Evolutionary conservation across 2,329 filamentous ascomycete genomes (phyloP), one percentile per base, ranked within the genome.

Genomic region (Atkinsonella texensis): DNA sequence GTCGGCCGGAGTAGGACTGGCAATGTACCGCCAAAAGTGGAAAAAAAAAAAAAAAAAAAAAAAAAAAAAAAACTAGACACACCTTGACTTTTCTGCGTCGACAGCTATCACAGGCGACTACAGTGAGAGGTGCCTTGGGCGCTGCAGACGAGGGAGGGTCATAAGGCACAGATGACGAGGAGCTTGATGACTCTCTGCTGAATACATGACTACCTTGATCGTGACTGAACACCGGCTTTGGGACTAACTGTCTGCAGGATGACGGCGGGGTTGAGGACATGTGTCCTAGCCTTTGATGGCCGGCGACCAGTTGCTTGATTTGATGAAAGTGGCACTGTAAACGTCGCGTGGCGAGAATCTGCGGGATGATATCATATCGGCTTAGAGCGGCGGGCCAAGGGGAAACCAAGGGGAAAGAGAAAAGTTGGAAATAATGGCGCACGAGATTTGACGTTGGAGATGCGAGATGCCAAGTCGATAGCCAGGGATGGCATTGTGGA

Each of bases 31-130:
- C 28, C 28, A 28, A 8, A 28, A 8, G 28, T 23, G 20, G 2
- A 4, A 23, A 23, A 23, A 23, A 23, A 23, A 23, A 15, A 33
- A 12, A 11, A 20, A 15, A 11, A n/a, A n/a, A 4, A 23, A 23
- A 23, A 23, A 23, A 23, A 23, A 15, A 33, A 12, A 11, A 20
- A 15, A 11, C 4, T 12, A n/a, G 10, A 47, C 31, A 13, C 31
- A 47, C 45, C 32, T 47, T 47, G 12, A 47, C 45, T 47, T 47
- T 47, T 20, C 45, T 47, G 13, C 33, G 31, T 32, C 45, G 32
- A 47, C 45, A 47, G 18, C 31, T 38, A 20, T 47, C 45, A 15
- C 45, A 47, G 11, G 45, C 45, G 10, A 47, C 45, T 12, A 38
- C 12, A 7, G 45, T 47, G 45, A 35, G 32, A 28, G 45, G 15